A percentile compares a stretch with the other conserved stretches of the same genome.
Evolutionary conservation across 495 filamentous ascomycete genomes (phyloP).

Genomic region (Xylaria venustula): DNA sequence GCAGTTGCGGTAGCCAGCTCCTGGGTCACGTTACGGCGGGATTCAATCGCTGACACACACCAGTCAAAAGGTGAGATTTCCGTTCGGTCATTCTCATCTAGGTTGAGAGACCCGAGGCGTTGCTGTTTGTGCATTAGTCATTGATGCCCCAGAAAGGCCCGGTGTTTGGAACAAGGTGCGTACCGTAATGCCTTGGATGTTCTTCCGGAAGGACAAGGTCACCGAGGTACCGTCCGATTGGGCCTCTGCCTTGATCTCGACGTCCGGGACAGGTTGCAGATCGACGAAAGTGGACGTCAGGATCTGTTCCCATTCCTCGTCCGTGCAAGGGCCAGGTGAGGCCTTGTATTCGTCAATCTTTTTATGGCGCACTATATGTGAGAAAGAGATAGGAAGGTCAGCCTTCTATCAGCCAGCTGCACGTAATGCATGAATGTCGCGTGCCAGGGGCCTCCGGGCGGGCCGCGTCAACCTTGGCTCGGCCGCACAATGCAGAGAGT

Average conservation of each 20-base stretch:
- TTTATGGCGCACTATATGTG: conserved; percentile 29
- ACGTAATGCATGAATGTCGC: conserved; percentile 14
- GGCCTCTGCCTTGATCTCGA: conserved; percentile 43
- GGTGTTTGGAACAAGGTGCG: conserved; percentile 9
- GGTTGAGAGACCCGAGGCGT: conserved; percentile 64
- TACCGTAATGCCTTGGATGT: conserved; percentile 48
- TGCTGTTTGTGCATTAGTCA: conserved; percentile 46
- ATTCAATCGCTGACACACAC: conserved; percentile 48
- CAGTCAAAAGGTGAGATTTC: conserved; percentile 72
- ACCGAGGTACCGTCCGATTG: conserved; percentile 29
- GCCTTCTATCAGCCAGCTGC: conserved; percentile 13
- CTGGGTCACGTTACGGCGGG: conserved; percentile 27
- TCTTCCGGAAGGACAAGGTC: conserved; percentile 42
- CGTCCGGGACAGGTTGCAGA: conserved; percentile 32
- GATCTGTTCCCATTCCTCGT: conserved; percentile 46
- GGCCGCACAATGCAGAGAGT: neutral
- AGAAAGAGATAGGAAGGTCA: conserved; percentile 14
- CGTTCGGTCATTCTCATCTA: conserved; percentile 61
- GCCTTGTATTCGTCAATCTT: conserved; percentile 28
- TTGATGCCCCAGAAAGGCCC: neutral
- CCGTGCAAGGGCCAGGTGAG: conserved; percentile 33
- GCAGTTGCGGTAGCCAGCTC: conserved; percentile 46
- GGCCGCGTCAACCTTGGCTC: conserved; percentile 9
- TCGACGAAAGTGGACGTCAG: conserved; percentile 37
- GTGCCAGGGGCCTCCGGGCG: conserved; percentile 10